Percentiles rank a stretch among this genome's conserved stretches.
phyloP scores from a whole-genome alignment of 148 eudicot genomes.

The Tetragonia tetragonoides region DNA sequence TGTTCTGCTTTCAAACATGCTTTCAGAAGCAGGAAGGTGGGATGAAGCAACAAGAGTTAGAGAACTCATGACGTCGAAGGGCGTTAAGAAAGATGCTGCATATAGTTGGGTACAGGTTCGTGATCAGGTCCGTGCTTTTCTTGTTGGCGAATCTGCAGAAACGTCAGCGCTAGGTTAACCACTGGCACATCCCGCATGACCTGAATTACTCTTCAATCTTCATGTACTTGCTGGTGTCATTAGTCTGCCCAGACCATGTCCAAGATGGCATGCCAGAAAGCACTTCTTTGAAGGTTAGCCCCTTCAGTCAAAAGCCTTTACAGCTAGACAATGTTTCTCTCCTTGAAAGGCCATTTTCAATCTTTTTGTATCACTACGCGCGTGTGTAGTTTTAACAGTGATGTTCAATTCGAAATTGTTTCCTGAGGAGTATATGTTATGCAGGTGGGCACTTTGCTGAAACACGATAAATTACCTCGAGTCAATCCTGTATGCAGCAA shows the following conservation, averaged over 20 bases:
- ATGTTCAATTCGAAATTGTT: background rate
- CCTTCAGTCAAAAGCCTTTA: no score
- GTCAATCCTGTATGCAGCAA: background rate
- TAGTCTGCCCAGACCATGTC: background rate
- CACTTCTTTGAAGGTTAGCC: background rate
- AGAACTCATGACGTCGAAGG: slow-evolving; percentile 53
- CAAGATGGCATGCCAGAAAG: background rate
- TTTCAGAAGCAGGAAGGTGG: slow-evolving; percentile 74
- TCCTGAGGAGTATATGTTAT: background rate
- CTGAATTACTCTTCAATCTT: background rate
- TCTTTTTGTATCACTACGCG: no score
- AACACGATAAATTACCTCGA: background rate
- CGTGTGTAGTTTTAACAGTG: background rate
- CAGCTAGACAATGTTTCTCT: no score
- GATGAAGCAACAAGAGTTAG: slow-evolving; percentile 60
- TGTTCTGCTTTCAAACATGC: slow-evolving; percentile 60
- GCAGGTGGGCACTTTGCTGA: background rate
- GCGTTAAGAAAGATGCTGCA: slow-evolving; percentile 62
- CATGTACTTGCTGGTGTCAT: background rate
- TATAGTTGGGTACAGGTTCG: slow-evolving; percentile 61
- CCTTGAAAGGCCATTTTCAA: no score
- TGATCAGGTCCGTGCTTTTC: slow-evolving; percentile 39
- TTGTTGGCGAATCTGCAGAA: slow-evolving; percentile 34
- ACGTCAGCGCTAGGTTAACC: background rate
- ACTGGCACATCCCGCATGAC: background rate